phyloP scores from a whole-genome alignment of 1,284 basidiomycete genomes.

The Wolfiporia cocos region DNA sequence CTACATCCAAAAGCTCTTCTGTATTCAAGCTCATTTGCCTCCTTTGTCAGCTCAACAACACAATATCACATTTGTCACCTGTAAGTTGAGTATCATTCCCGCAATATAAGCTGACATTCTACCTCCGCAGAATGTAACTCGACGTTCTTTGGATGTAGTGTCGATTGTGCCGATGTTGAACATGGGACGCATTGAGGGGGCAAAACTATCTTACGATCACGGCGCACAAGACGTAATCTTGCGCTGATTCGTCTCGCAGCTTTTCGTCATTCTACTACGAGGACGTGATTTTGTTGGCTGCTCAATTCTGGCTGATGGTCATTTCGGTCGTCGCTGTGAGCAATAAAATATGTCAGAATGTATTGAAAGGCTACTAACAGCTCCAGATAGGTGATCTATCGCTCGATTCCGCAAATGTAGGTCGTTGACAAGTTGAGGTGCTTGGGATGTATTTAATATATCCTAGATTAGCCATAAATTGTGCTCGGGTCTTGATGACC shows the following conservation, averaged over 20 bases:
- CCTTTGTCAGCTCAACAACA: too few relatives aligned
- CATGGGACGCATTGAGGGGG: too few relatives aligned
- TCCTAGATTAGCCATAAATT: slow-evolving; percentile 39
- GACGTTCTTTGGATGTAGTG: too few relatives aligned
- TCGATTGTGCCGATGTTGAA: too few relatives aligned
- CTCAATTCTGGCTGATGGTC: slow-evolving; percentile 54
- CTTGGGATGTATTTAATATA: background rate
- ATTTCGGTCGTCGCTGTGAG: slow-evolving; percentile 42
- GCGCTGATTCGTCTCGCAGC: too few relatives aligned
- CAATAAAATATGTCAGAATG: background rate
- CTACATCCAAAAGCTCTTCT: background rate
- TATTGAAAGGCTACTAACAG: background rate
- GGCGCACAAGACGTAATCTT: background rate
- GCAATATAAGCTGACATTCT: too few relatives aligned
- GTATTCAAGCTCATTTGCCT: too few relatives aligned
- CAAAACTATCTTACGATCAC: background rate
- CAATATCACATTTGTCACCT: too few relatives aligned
- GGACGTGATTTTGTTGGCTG: slow-evolving; percentile 41
- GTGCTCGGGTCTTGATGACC: slow-evolving; percentile 39
- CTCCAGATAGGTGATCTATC: slow-evolving; percentile 31
- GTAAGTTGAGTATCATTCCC: too few relatives aligned
- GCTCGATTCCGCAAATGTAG: slow-evolving; percentile 51
- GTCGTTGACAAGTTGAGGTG: slow-evolving; percentile 5
- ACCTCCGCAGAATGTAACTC: too few relatives aligned
- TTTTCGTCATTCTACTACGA: slow-evolving; percentile 43